A percentile compares a stretch with the other conserved stretches of the same genome.
These are phyloP conservation scores for Clonostachys rhizophaga DNA, from an alignment of 2,329 filamentous ascomycete genomes.

Conservation along the genomic window DNA sequence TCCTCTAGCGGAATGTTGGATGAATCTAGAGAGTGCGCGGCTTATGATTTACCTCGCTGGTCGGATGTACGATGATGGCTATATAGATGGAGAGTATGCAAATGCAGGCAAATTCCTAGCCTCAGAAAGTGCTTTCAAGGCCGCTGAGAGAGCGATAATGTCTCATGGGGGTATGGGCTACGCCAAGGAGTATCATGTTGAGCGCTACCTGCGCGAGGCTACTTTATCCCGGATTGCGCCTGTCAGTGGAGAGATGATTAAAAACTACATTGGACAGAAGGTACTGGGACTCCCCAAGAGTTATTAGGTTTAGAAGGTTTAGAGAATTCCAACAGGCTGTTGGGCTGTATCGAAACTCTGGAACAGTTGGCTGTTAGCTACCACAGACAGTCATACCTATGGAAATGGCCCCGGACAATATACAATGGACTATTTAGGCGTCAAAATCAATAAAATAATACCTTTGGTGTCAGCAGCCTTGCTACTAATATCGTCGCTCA, in stretches of 20 bases:
- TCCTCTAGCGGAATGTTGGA: slow-evolving; percentile 60
- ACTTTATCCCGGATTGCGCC: slow-evolving; percentile 61
- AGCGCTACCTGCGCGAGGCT: slow-evolving; percentile 58
- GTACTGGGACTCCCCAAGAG: slow-evolving; percentile 62
- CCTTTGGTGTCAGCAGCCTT: no score
- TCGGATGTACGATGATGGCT: slow-evolving; percentile 52
- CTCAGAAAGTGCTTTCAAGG: slow-evolving; percentile 57
- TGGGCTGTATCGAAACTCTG: neutral
- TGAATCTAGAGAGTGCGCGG: slow-evolving; percentile 61
- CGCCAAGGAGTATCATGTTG: slow-evolving; percentile 59
- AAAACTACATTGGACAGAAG: slow-evolving; percentile 69
- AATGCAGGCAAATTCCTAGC: slow-evolving; percentile 70
- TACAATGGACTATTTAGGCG: no score
- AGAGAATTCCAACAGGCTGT: neutral
- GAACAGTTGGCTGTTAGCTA: no score
- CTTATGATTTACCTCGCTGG: slow-evolving; percentile 62
- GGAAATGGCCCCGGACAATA: no score
- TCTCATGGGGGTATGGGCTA: slow-evolving; percentile 62
- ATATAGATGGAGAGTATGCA: slow-evolving; percentile 40
- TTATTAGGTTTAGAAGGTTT: slow-evolving; percentile 36
- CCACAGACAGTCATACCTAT: no score
- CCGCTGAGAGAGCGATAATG: slow-evolving; percentile 56
- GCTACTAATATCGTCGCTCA: no score
- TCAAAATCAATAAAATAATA: no score
- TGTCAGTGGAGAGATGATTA: slow-evolving; percentile 67